Evolutionary conservation across 2,329 filamentous ascomycete species (phyloP).

Genomic region (Coleophoma eucalyptorum): DNA sequence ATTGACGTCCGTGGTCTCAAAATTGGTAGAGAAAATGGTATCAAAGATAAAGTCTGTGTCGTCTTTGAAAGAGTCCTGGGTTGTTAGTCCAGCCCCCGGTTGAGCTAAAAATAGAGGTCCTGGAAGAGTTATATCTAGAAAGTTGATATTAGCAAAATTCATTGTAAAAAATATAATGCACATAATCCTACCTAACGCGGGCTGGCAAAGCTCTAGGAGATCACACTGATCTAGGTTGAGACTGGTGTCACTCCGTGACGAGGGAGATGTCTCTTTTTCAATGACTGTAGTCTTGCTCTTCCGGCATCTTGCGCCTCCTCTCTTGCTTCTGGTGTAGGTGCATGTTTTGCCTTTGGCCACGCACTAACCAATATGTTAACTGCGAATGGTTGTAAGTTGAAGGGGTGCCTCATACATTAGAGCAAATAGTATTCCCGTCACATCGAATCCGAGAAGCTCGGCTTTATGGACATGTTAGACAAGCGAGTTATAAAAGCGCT

Average conservation of each 20-base stretch:
- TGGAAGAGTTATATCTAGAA: not conserved
- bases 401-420: slow-evolving; percentile 32
- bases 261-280: not conserved
- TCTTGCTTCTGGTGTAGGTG: slow-evolving; percentile 22
- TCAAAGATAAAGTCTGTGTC: slow-evolving; percentile 28
- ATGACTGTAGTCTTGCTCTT: slow-evolving; percentile 5
- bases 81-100: slow-evolving; percentile 43
- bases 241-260: not conserved
- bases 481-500: no score
- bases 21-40: slow-evolving; percentile 12
- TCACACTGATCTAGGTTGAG: not conserved
- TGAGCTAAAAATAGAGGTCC: slow-evolving; percentile 17
- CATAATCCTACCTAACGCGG: not conserved
- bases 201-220: slow-evolving; percentile 1
- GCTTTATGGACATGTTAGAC: slow-evolving; percentile 19
- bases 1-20: slow-evolving; percentile 8
- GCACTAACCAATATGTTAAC: slow-evolving; percentile 13
- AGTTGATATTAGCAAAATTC: not conserved
- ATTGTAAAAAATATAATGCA: not conserved
- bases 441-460: slow-evolving; percentile 42
- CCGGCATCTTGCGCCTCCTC: slow-evolving; percentile 23
- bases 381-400: no score
- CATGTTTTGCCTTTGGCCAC: slow-evolving; percentile 23
- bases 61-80: slow-evolving; percentile 39
- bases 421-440: slow-evolving; percentile 39